These are phyloP conservation scores for Thielaviopsis cerberus DNA, from an alignment of 2,329 filamentous ascomycete species.

Conservation along the genomic window DNA sequence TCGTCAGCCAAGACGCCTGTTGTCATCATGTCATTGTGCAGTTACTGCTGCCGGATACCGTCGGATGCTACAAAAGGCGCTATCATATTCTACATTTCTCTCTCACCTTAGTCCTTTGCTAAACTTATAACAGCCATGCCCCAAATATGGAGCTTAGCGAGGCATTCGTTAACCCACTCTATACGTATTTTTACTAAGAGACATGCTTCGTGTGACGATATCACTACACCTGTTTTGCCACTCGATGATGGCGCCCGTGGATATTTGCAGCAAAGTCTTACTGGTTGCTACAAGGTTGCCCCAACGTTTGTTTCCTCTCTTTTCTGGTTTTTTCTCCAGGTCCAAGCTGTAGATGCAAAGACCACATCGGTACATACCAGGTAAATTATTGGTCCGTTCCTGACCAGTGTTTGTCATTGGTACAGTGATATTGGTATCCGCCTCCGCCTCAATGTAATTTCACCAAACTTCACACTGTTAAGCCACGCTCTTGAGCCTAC, in stretches of 20 bases:
- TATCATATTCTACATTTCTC: not conserved
- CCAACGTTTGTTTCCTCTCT: not conserved
- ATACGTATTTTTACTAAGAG: not conserved
- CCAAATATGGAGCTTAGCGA: not conserved
- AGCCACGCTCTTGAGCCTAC: too few relatives aligned
- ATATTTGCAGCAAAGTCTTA: not conserved
- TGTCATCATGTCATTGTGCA: too few relatives aligned
- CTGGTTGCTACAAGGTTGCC: not conserved
- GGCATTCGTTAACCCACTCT: not conserved
- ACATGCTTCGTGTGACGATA: not conserved
- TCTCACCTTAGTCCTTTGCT: not conserved
- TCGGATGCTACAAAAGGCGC: not conserved
- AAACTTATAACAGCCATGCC: not conserved
- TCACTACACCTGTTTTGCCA: not conserved
- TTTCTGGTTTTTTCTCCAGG: not conserved
- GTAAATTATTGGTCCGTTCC: too few relatives aligned
- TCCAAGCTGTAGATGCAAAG: not conserved
- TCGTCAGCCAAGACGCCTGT: too few relatives aligned
- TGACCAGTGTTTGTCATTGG: too few relatives aligned
- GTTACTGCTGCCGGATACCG: not conserved
- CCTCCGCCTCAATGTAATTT: too few relatives aligned
- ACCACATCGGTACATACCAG: not conserved
- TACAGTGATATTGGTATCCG: too few relatives aligned
- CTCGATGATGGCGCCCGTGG: not conserved
- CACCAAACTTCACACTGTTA: too few relatives aligned